Conservation (phyloP, 2,329 filamentous ascomycete species). For the Malbranchea cinnamomea region DNA sequence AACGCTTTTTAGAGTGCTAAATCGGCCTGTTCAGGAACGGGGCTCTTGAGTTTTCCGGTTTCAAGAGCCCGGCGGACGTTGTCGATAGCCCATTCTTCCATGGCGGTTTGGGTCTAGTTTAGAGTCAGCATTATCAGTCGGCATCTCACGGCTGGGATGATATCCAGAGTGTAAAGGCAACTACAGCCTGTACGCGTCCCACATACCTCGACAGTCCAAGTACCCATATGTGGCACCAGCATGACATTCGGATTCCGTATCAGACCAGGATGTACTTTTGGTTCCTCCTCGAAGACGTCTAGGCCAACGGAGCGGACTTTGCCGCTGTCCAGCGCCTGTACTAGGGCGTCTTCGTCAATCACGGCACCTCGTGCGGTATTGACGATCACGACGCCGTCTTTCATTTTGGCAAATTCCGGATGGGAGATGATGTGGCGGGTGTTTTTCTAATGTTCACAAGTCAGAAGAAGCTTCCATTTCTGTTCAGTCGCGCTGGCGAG, state of each 20-base stretch:
- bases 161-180: conserved; percentile 1
- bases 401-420: conserved; percentile 61
- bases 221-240: conserved; percentile 75
- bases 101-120: conserved; percentile 35
- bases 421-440: conserved; percentile 64
- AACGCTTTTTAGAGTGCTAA: no score
- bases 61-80: conserved; percentile 52
- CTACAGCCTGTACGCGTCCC: background rate
- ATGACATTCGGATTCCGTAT: conserved; percentile 55
- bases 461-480: no score
- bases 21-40: conserved; percentile 56
- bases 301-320: conserved; percentile 57
- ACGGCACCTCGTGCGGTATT: conserved; percentile 75
- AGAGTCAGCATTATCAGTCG: conserved; percentile 1
- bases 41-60: conserved; percentile 47
- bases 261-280: conserved; percentile 57
- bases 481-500: background rate
- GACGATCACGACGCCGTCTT: conserved; percentile 58
- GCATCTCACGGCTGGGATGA: background rate
- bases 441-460: conserved; percentile 32
- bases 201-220: conserved; percentile 52
- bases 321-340: conserved; percentile 54
- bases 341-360: conserved; percentile 67
- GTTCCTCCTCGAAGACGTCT: conserved; percentile 75
- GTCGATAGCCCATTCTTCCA: conserved; percentile 63